Percentiles rank a stretch among this genome's conserved stretches.
phyloP scores from a whole-genome alignment of 495 filamentous ascomycete species.

The Amphirosellinia nigrospora region DNA sequence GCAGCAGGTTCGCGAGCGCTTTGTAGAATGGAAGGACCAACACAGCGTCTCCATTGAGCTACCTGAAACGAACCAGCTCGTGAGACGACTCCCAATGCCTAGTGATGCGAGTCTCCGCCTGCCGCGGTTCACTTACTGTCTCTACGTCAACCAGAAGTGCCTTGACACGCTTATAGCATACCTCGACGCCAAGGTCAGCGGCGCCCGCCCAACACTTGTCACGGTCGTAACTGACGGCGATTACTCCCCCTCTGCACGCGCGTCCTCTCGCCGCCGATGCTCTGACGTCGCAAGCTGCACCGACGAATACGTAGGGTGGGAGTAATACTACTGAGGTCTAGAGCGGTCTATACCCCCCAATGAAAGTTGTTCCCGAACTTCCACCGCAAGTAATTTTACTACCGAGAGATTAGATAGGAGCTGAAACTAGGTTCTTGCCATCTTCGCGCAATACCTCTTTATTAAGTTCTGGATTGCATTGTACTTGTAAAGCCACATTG shows the following conservation, averaged over 20 bases:
- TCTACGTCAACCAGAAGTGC: conserved; percentile 17
- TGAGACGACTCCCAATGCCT: background rate
- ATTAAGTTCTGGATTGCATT: too few species aligned
- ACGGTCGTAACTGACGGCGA: background rate
- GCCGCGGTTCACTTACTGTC: conserved; percentile 4
- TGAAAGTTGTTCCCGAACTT: too few species aligned
- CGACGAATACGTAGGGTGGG: background rate
- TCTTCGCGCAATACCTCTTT: too few species aligned
- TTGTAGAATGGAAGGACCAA: conserved; percentile 17
- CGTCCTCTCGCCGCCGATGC: background rate
- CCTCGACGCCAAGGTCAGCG: background rate
- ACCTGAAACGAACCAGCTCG: background rate
- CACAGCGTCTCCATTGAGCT: background rate
- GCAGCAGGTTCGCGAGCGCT: conserved; percentile 20
- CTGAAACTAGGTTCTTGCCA: too few species aligned
- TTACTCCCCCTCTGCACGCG: background rate
- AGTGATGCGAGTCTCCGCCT: background rate
- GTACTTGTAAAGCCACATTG: too few species aligned
- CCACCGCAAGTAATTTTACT: too few species aligned
- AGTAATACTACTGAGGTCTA: too few species aligned
- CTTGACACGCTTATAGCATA: background rate
- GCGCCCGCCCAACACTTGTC: background rate
- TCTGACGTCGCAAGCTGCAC: background rate
- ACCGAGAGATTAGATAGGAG: too few species aligned
- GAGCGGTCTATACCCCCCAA: too few species aligned